Evolutionary conservation across 1,284 basidiomycete species (phyloP).

Genomic region (Fomitopsis pinicola): DNA sequence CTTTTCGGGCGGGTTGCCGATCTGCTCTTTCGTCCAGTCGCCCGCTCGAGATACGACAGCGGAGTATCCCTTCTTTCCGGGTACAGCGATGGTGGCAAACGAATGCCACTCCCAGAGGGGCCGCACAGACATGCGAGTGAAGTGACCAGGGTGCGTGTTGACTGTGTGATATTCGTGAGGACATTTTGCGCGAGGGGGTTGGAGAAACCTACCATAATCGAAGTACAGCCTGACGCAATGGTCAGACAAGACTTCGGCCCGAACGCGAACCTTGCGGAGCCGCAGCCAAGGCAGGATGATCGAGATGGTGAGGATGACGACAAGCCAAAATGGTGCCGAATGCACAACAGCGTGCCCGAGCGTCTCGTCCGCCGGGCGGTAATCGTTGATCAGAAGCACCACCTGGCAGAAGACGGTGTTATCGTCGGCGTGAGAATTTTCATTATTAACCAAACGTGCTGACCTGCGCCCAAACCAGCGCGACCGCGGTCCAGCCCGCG

Average conservation of each 20-base stretch:
- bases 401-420: slow-evolving; percentile 27
- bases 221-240: slow-evolving; percentile 56
- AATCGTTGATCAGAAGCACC: slow-evolving; percentile 48
- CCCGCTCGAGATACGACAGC: slow-evolving; percentile 55
- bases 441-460: slow-evolving; percentile 5
- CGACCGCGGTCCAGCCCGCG: slow-evolving; percentile 52
- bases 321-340: slow-evolving; percentile 49
- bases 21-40: slow-evolving; percentile 51
- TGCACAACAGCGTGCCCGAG: slow-evolving; percentile 38
- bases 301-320: slow-evolving; percentile 46
- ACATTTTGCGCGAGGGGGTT: too few species aligned
- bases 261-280: slow-evolving; percentile 48
- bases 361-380: slow-evolving; percentile 31
- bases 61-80: slow-evolving; percentile 48
- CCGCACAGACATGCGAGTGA: slow-evolving; percentile 45
- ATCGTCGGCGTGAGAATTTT: background rate
- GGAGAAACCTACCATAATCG: slow-evolving; percentile 39
- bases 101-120: slow-evolving; percentile 61
- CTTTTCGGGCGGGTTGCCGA: slow-evolving; percentile 45
- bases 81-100: slow-evolving; percentile 50
- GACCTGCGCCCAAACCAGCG: slow-evolving; percentile 50
- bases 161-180: slow-evolving; percentile 13
- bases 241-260: slow-evolving; percentile 45
- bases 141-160: slow-evolving; percentile 48
- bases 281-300: slow-evolving; percentile 51